Base-by-base conservation (phyloP, 495 filamentous ascomycete genomes). In the Darksidea phi region DNA sequence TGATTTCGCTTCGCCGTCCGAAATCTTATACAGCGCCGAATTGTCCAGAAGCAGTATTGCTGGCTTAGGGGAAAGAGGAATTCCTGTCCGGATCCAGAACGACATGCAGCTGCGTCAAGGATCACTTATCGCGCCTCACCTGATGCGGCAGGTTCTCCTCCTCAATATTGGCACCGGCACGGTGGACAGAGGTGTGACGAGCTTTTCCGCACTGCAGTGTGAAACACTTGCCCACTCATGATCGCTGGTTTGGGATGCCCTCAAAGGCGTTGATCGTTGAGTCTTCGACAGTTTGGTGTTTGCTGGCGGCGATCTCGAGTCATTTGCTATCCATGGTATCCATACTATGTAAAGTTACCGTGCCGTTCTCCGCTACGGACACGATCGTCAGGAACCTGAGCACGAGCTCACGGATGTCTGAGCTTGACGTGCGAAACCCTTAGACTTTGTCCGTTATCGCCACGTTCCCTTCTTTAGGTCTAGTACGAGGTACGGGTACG, bases 191-290 rank as follows among this genome's bases (percentile, higher is more conserved):
- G 1, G 28, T 60, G 63, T 66, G 63, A 66, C 57, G 52, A 59
- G 34, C 37, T 37, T 11, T 32, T 17, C 21, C 56, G 20, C 36
- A n/a, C 21, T 56, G 51, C 56, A 60, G 24, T 38, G 23, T 66
- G 63, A 66, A 66, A 66, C 63, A 66, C 26, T 45, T 18, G 45
- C n/a, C 63, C 63, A 55, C 54, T 51, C 53, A 64, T 7, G 18
- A 43, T 43, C 41, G 13, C 41, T 20, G 15, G 6, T 20, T 43
- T 20, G 3, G 41, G 15, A 15, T 6, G 13, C 15, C 41, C 6
- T 13, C 41, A 20, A 43, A 43, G 18, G 15, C 13, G 13, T 43
- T 43, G 41, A 43, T 43, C 41, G 18, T n/a, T 43, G 41, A 43
- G 5, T n/a, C 41, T 15, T 43, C 28, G 28, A 32, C 28, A 15